phyloP scores from a whole-genome alignment of 2,329 filamentous ascomycete genomes.

The Ophiocordyceps australis region DNA sequence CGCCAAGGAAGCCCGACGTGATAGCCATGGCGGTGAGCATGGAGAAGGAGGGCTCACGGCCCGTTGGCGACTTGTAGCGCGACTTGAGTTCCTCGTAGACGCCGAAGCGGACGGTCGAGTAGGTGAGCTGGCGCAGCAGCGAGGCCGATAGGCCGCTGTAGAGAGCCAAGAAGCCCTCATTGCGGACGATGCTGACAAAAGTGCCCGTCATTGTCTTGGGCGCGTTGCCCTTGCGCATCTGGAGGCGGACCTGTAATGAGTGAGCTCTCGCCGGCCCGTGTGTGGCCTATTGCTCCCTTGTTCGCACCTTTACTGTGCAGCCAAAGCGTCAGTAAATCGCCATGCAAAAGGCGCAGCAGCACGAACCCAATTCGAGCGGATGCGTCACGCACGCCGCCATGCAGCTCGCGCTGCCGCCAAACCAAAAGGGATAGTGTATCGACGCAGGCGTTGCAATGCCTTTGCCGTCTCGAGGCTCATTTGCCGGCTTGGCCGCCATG shows the following conservation, averaged over 20 bases:
- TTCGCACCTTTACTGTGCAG: constrained; percentile 6
- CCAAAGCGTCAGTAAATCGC: no score
- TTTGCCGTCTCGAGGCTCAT: background rate
- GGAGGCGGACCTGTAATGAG: constrained; percentile 55
- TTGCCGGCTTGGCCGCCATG: background rate
- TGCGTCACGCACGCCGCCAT: constrained; percentile 86
- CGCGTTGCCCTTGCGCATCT: constrained; percentile 61
- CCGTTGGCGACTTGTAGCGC: constrained; percentile 17
- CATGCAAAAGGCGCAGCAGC: no score
- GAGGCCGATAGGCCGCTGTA: constrained; percentile 89
- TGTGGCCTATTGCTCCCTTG: no score
- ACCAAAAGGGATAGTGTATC: constrained; percentile 72
- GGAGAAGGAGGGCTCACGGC: constrained; percentile 44
- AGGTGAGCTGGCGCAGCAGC: constrained; percentile 83
- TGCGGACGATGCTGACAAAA: constrained; percentile 61
- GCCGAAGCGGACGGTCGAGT: constrained; percentile 90
- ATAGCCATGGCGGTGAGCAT: constrained; percentile 71
- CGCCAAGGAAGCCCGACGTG: constrained; percentile 71
- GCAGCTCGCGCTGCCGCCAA: constrained; percentile 86
- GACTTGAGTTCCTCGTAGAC: constrained; percentile 89
- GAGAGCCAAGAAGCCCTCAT: constrained; percentile 60
- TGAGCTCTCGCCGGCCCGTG: no score
- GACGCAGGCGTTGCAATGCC: constrained; percentile 19
- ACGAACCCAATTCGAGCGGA: constrained; percentile 76
- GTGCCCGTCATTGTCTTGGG: constrained; percentile 73